phyloP scores from a whole-genome alignment of 257 asterid genomes.

The Salvia miltiorrhiza region DNA sequence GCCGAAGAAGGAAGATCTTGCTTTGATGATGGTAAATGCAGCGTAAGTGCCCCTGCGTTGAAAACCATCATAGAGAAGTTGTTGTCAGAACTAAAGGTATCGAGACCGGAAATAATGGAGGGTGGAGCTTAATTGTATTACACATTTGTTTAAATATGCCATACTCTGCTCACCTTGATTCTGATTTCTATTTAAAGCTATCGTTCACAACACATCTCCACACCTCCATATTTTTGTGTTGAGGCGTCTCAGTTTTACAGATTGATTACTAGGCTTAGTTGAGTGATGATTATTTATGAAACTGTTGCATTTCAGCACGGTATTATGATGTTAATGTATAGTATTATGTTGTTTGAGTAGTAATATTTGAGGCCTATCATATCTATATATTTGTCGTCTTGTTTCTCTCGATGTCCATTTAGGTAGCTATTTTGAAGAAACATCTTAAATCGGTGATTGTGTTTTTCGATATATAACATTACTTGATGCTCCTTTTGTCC shows the following conservation, averaged over 20 bases:
- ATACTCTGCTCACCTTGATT: no score
- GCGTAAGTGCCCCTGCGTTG: conserved; percentile 59
- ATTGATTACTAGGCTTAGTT: not conserved
- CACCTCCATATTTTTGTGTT: not conserved
- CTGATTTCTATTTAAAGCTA: no score
- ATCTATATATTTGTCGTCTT: not conserved
- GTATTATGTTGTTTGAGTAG: not conserved
- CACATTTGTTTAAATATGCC: no score
- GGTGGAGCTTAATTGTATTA: not conserved
- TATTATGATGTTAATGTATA: not conserved
- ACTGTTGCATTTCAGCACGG: not conserved
- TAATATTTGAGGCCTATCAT: not conserved
- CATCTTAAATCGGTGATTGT: not conserved
- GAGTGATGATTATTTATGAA: not conserved
- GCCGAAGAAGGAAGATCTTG: conserved; percentile 95
- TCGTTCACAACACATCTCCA: not conserved
- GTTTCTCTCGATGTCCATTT: not conserved
- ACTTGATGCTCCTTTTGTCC: no score
- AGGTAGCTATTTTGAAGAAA: not conserved
- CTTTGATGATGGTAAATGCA: conserved; percentile 57
- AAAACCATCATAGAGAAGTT: conserved; percentile 54
- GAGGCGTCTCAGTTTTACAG: not conserved
- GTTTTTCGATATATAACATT: not conserved
- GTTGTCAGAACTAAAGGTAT: conserved; percentile 37
- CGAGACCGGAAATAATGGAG: conserved; percentile 18